A percentile compares a stretch with the other conserved stretches of the same genome.
These are phyloP conservation scores for Ceratocystis destructans DNA, from an alignment of 2,329 filamentous ascomycete species.

Conservation along the genomic window DNA sequence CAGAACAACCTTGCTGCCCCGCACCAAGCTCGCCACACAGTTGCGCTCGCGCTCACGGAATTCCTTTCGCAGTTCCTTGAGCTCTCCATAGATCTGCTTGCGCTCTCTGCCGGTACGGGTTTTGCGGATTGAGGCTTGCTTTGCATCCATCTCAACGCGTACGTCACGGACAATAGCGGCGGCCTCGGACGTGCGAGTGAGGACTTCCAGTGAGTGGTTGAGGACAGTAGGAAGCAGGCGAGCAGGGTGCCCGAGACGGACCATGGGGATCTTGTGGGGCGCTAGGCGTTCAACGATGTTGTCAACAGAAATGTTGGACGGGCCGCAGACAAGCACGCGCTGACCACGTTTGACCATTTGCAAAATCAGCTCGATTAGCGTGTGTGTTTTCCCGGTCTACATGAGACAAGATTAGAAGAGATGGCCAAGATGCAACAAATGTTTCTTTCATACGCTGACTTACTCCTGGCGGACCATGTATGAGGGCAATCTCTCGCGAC, in stretches of 20 bases:
- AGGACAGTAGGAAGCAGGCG: slow-evolving; percentile 77
- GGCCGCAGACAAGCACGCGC: slow-evolving; percentile 82
- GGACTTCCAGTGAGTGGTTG: slow-evolving; percentile 76
- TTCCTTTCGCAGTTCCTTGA: slow-evolving; percentile 77
- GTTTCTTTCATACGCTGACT: slow-evolving; percentile 22
- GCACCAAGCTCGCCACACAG: slow-evolving; percentile 64
- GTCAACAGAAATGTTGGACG: slow-evolving; percentile 93
- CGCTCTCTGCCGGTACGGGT: slow-evolving; percentile 68
- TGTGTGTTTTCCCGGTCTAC: slow-evolving; percentile 89
- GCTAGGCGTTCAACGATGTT: slow-evolving; percentile 91
- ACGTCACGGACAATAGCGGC: slow-evolving; percentile 83
- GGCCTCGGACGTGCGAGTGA: slow-evolving; percentile 82
- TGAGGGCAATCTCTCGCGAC: slow-evolving; percentile 68
- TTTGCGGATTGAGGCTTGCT: slow-evolving; percentile 79
- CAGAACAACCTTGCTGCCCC: slow-evolving; percentile 71
- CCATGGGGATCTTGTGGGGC: slow-evolving; percentile 69
- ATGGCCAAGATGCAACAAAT: too few species aligned
- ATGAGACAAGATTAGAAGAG: slow-evolving; percentile 16
- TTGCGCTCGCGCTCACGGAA: slow-evolving; percentile 71
- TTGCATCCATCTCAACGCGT: slow-evolving; percentile 80
- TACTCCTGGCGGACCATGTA: slow-evolving; percentile 83
- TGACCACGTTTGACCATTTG: slow-evolving; percentile 64
- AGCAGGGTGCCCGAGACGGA: slow-evolving; percentile 85
- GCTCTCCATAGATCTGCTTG: slow-evolving; percentile 66
- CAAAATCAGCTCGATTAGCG: slow-evolving; percentile 86